These are phyloP conservation scores for Climacium dendroides DNA, from an alignment of 225 moss, liverwort and hornwort species.

Conservation along the genomic window DNA sequence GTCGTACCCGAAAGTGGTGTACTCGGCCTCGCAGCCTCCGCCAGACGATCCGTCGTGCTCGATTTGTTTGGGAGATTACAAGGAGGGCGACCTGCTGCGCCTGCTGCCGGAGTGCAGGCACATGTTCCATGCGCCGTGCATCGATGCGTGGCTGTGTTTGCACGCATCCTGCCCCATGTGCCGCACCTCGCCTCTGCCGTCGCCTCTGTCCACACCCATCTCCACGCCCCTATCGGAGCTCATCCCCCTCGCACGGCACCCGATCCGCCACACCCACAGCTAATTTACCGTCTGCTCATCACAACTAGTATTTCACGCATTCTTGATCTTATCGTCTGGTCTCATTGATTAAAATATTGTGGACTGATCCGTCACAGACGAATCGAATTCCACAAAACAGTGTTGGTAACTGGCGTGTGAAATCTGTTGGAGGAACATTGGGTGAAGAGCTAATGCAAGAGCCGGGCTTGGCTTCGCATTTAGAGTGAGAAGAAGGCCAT, in stretches of 20 bases:
- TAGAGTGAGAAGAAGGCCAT: not conserved
- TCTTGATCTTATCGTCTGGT: not conserved
- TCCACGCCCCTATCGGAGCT: conserved; percentile 65
- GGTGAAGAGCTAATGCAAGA: not conserved
- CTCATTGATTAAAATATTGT: not conserved
- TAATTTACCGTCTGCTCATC: not conserved
- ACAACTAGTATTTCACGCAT: not conserved
- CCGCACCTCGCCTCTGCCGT: conserved; percentile 52
- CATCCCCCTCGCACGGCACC: conserved; percentile 51
- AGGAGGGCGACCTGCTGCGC: conserved; percentile 46
- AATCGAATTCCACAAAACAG: not conserved
- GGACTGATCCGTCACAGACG: too few species aligned
- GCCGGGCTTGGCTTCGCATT: not conserved
- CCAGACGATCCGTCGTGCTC: conserved; percentile 37
- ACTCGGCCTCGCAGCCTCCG: conserved; percentile 15
- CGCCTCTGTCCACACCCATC: conserved; percentile 31
- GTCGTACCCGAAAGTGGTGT: conserved; percentile 48
- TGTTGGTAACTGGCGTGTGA: not conserved
- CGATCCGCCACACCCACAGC: conserved; percentile 1
- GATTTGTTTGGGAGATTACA: conserved; percentile 59
- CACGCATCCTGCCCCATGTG: conserved; percentile 69
- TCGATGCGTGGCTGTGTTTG: conserved; percentile 52
- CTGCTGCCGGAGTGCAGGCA: conserved; percentile 54
- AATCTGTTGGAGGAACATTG: not conserved
- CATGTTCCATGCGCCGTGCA: conserved; percentile 48